Base-by-base conservation (phyloP, 2,329 filamentous ascomycete species). In the Claviceps arundinis region DNA sequence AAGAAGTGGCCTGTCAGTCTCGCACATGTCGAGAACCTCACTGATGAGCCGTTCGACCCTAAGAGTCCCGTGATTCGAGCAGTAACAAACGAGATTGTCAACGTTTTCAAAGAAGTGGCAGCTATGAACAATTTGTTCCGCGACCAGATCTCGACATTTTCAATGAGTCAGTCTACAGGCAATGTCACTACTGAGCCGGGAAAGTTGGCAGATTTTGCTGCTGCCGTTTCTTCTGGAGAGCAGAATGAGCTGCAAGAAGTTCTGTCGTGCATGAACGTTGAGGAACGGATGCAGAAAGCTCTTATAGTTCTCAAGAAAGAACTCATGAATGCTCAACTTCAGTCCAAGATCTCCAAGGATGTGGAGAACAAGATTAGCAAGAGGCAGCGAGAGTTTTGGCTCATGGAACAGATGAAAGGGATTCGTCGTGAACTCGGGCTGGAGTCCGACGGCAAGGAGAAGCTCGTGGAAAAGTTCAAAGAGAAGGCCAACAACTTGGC, bases 341-440 rank as follows among this genome's bases (percentile, higher is more conserved):
- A 96, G 67, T 91, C 87, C 53, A 98, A 97, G 74, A 97, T 98
- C 54, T 89, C 87, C 54, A 96, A 96, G 70, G 93, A 98, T 64
- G 94, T 98, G 17, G 93, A 97, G 67, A 89, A 81, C 63, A 96
- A 95, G 70, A 97, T 98, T 51, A 90, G 90, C 61, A 97, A 98
- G 71, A 84, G 91, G 34, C 93, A 98, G 67, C 83, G 93, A 50
- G 93, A 98, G 65, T 98, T 97, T 71, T 97, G 89, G 87, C 74
- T 98, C 47, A 94, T 95, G 89, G 93, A 98, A 70, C 94, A 98
- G 68, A 95, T 98, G 90, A 97, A 97, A 74, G 93, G 90, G 26
- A 98, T 98, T 63, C 85, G 89, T 54, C 81, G 93, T 54, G 93
- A 98, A 69, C 80, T 98, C 48, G 93, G 94, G 22, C 88, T 98